Evolutionary conservation across 768 basidiomycete genomes (phyloP).

Genomic region (Suillus hirtellus): DNA sequence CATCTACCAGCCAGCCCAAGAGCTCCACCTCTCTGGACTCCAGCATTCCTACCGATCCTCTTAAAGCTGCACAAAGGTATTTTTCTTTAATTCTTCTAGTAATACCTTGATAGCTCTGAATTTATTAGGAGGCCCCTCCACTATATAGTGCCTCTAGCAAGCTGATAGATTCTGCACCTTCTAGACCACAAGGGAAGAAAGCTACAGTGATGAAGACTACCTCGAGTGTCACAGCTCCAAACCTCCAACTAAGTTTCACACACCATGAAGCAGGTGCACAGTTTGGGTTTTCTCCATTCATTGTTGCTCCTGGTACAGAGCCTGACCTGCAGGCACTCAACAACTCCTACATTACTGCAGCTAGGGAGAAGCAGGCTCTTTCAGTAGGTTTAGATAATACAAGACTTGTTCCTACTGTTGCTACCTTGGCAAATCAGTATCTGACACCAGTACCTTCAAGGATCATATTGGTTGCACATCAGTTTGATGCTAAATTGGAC

Average conservation of each 20-base stretch:
- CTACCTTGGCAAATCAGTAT: no score
- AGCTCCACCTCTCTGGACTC: not conserved
- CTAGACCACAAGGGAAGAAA: not conserved
- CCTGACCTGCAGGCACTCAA: not conserved
- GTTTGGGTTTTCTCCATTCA: not conserved
- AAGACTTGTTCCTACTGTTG: no score
- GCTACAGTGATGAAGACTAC: not conserved
- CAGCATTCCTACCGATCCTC: not conserved
- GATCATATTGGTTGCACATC: no score
- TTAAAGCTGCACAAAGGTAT: not conserved
- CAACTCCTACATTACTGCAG: not conserved
- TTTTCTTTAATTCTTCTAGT: not conserved
- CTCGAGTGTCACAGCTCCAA: not conserved
- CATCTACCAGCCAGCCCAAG: not conserved
- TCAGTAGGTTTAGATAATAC: no score
- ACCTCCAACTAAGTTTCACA: not conserved
- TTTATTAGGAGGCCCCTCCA: not conserved
- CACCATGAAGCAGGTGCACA: not conserved
- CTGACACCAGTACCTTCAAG: no score
- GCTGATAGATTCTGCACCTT: not conserved
- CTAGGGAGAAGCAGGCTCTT: no score
- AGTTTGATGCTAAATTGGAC: no score
- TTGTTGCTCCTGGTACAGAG: not conserved
- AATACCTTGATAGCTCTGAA: not conserved
- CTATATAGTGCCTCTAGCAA: not conserved